Percentiles rank a stretch among this genome's conserved stretches.
Evolutionary conservation across 1,284 basidiomycete species (phyloP).

Genomic region (Ustilago shanxiensis): DNA sequence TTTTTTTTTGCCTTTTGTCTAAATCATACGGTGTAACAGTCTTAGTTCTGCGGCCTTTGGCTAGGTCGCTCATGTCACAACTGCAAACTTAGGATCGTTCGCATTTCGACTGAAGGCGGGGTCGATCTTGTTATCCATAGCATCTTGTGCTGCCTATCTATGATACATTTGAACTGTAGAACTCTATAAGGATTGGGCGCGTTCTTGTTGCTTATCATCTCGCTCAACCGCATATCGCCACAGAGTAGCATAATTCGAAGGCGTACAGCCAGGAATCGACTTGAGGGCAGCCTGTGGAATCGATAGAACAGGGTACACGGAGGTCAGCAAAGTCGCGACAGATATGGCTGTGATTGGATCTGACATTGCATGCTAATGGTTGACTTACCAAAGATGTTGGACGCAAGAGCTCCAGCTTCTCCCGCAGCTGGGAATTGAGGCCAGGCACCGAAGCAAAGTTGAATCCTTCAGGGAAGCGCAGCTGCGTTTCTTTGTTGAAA

Average conservation of each 20-base stretch:
- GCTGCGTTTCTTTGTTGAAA: constrained; percentile 82
- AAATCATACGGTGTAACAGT: constrained; percentile 2
- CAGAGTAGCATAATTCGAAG: constrained; percentile 55
- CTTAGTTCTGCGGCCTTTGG: too few species aligned
- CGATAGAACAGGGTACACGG: background rate
- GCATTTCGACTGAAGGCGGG: too few species aligned
- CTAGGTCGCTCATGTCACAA: too few species aligned
- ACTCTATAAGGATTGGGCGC: background rate
- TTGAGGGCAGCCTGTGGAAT: constrained; percentile 33
- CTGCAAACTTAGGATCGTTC: too few species aligned
- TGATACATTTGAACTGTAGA: background rate
- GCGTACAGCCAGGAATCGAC: constrained; percentile 57
- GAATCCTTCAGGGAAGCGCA: constrained; percentile 78
- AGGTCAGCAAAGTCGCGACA: background rate
- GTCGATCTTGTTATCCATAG: too few species aligned
- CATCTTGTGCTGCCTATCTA: background rate
- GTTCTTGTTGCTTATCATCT: background rate
- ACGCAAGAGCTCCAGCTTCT: constrained; percentile 76
- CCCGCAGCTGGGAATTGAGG: constrained; percentile 81
- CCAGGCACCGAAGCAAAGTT: constrained; percentile 79
- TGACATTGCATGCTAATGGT: too few species aligned
- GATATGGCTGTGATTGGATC: too few species aligned
- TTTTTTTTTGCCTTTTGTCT: background rate
- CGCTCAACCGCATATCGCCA: constrained; percentile 50
- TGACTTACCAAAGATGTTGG: constrained; percentile 76